Conservation (phyloP, 2,329 filamentous ascomycete species). For the Aspergillus niger region DNA sequence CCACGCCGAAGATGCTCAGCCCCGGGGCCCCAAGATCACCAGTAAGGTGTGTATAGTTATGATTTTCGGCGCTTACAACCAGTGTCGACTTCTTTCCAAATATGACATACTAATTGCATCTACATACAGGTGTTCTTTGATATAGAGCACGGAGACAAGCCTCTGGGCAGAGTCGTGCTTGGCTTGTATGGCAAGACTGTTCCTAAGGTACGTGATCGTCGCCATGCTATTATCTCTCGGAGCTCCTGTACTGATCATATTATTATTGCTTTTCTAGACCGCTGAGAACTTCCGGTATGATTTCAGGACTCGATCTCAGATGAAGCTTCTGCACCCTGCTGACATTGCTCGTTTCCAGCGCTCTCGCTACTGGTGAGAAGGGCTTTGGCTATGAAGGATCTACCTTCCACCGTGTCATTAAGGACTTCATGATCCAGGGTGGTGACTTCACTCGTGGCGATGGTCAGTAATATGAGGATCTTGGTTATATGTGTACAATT, state of each 20-base stretch:
- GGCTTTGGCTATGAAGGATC: constrained; percentile 68
- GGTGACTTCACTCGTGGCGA: constrained; percentile 68
- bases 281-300: constrained; percentile 64
- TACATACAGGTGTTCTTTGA: constrained; percentile 62
- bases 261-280: constrained; percentile 48
- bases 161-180: constrained; percentile 62
- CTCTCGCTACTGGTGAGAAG: constrained; percentile 67
- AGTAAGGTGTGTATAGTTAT: constrained; percentile 64
- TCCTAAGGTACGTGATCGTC: constrained; percentile 54
- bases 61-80: neutral
- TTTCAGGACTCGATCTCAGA: neutral
- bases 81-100: neutral
- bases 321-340: constrained; percentile 12
- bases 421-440: constrained; percentile 71
- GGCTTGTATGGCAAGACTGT: constrained; percentile 69
- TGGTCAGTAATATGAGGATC: constrained; percentile 36
- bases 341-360: constrained; percentile 31
- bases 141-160: constrained; percentile 64
- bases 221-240: neutral
- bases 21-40: constrained; percentile 83
- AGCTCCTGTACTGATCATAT: constrained; percentile 12
- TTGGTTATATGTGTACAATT: neutral
- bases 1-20: constrained; percentile 67
- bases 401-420: constrained; percentile 70
- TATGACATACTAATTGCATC: constrained; percentile 16